These are phyloP conservation scores for Quercus variabilis DNA, from an alignment of 306 rosid genomes.

Conservation along the genomic window DNA sequence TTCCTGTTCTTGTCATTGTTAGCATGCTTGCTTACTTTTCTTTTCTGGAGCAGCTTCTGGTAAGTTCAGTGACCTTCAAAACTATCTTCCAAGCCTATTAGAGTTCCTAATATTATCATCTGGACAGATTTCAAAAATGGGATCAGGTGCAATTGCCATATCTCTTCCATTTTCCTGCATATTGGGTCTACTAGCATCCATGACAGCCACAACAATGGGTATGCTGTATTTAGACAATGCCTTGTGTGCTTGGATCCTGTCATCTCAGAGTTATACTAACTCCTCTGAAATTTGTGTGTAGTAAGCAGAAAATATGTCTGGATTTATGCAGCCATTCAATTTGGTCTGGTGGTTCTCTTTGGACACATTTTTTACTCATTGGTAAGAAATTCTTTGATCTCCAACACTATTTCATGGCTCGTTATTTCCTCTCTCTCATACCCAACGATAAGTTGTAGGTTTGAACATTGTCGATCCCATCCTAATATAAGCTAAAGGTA, in stretches of 20 bases:
- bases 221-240: background rate
- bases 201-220: slow-evolving; percentile 85
- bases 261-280: slow-evolving; percentile 4
- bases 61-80: slow-evolving; percentile 29
- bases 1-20: slow-evolving; percentile 93
- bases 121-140: slow-evolving; percentile 62
- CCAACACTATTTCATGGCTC: background rate
- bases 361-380: slow-evolving; percentile 60
- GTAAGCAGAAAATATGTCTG: slow-evolving; percentile 71
- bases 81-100: background rate
- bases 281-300: slow-evolving; percentile 21
- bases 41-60: slow-evolving; percentile 94
- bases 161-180: slow-evolving; percentile 84
- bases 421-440: background rate
- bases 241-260: slow-evolving; percentile 4
- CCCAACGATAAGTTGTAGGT: background rate
- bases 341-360: slow-evolving; percentile 46
- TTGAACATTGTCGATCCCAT: slow-evolving; percentile 1
- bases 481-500: background rate
- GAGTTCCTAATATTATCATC: slow-evolving; percentile 20
- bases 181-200: slow-evolving; percentile 76
- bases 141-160: slow-evolving; percentile 64
- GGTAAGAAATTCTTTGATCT: slow-evolving; percentile 42
- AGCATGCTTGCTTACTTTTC: slow-evolving; percentile 98
- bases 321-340: slow-evolving; percentile 69